A percentile compares a stretch with the other conserved stretches of the same genome.
phyloP scores from a whole-genome alignment of 139 green algal species.

The Picochlorum sp. region DNA sequence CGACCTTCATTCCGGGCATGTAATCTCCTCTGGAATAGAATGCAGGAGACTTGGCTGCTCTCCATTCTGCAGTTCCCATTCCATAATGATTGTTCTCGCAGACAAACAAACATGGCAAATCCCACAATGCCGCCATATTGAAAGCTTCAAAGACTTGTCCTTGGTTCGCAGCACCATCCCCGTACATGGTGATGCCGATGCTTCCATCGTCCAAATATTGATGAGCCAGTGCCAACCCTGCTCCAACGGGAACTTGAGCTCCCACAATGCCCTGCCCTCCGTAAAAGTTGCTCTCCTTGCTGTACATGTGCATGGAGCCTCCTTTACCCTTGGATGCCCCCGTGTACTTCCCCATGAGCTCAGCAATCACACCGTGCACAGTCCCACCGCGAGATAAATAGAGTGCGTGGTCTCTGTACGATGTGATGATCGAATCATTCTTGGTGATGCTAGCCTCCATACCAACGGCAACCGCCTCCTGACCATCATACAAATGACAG shows the following conservation, averaged over 20 bases:
- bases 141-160: constrained; percentile 95
- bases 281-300: constrained; percentile 84
- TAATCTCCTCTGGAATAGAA: constrained; percentile 98
- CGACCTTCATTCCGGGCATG: constrained; percentile 89
- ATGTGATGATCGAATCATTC: constrained; percentile 94
- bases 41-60: constrained; percentile 69
- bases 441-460: constrained; percentile 79
- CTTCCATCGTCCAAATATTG: constrained; percentile 80
- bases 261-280: constrained; percentile 87
- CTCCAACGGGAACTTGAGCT: constrained; percentile 85
- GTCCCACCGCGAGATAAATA: constrained; percentile 84
- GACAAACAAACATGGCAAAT: constrained; percentile 91
- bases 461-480: constrained; percentile 91
- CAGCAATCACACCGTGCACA: constrained; percentile 77
- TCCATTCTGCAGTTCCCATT: constrained; percentile 93
- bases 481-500: constrained; percentile 92
- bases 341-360: constrained; percentile 81
- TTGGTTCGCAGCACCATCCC: constrained; percentile 90
- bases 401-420: constrained; percentile 96
- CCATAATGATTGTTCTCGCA: constrained; percentile 99
- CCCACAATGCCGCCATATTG: constrained; percentile 97
- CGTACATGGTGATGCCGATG: constrained; percentile 75
- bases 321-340: constrained; percentile 71
- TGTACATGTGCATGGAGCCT: constrained; percentile 96
- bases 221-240: constrained; percentile 83